Base-by-base conservation (phyloP, 75 land plant species). In the Cunninghamia lanceolata region DNA sequence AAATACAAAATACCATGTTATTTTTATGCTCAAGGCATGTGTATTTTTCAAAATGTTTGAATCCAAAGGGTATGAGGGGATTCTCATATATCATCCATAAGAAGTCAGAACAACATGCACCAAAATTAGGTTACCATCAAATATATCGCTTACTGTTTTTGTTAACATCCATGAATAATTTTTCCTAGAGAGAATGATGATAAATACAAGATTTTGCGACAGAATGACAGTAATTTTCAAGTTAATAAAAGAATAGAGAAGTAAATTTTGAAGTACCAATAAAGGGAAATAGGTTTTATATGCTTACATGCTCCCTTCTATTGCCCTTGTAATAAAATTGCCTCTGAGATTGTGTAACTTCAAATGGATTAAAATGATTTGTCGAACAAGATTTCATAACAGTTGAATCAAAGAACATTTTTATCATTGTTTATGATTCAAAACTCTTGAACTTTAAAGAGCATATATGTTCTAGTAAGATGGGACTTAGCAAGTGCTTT, bases 71-170 rank as follows among this genome's bases (percentile, higher is more conserved):
- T n/a, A n/a, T n/a, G n/a, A n/a, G n/a, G n/a, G n/a, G n/a, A n/a
- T n/a, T n/a, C n/a, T n/a, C n/a, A n/a, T n/a, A n/a, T n/a, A n/a
- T n/a, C n/a, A n/a, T n/a, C n/a, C n/a, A n/a, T n/a, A 92, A 9
- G 92, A 84, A 81, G 9, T 91, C 88, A 17, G 91, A 5, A 82
- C 54, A 3, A 71, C 85, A 34, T 92, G 89, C 59, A 91, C 75
- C 83, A 88, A 83, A 43, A 79, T 17, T 9, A 59, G 28, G 25
- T 59, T 17, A 25, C 25, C 68, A 19, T 59, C 68, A 59, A 59
- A 59, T 59, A 25, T 59, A 59, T 59, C 19, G 0, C 68, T 25
- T 9, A 50, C 52, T 50, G 52, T 11, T 9, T 50, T 5, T 50
- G 10, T 9, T 50, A 50, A 50, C 52, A 50, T 50, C 52, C 52